These are phyloP conservation scores for Hordeum pubiflorum DNA, from an alignment of 202 grass and related monocot species.

Conservation along the genomic window DNA sequence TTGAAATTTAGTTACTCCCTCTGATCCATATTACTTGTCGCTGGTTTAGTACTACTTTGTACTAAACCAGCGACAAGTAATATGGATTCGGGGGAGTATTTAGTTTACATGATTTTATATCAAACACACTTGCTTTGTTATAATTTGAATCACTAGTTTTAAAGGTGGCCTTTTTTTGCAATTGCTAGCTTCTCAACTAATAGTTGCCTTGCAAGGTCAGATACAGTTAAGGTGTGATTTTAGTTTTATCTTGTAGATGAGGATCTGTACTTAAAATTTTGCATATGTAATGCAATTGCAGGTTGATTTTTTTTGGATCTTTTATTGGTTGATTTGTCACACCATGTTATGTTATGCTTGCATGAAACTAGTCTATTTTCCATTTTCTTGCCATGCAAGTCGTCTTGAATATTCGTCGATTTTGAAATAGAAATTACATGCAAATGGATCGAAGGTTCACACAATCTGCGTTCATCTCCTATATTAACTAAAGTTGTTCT, in stretches of 20 bases:
- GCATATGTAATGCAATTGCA: neutral
- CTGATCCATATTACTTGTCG: no score
- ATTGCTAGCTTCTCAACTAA: neutral
- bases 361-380: conserved; percentile 10
- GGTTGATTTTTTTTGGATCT: conserved; percentile 4
- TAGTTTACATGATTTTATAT: neutral
- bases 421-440: neutral
- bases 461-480: neutral
- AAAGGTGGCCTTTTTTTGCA: neutral
- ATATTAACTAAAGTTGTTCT: conserved; percentile 21
- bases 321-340: neutral
- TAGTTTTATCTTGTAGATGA: neutral
- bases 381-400: neutral
- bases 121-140: neutral
- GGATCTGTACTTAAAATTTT: conserved; percentile 5
- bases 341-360: neutral
- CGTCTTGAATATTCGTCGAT: conserved; percentile 6
- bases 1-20: neutral
- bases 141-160: conserved; percentile 7
- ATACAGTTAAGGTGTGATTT: neutral
- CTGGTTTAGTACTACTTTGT: no score
- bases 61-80: no score
- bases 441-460: neutral
- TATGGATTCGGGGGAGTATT: neutral
- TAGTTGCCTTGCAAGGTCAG: neutral